Conservation (phyloP, 306 rosid species). For the Ziziphus jujuba region DNA sequence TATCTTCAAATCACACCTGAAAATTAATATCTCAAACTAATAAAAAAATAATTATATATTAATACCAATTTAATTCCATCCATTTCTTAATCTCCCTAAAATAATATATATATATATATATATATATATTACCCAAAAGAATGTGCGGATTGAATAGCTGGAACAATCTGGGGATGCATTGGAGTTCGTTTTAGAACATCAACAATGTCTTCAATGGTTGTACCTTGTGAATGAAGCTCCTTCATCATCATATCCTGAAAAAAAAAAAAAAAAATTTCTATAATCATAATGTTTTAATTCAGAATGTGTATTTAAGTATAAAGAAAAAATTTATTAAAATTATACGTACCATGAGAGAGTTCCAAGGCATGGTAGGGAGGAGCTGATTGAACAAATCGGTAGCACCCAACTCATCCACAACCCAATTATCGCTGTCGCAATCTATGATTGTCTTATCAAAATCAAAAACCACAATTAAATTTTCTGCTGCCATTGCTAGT, state of each 20-base stretch:
- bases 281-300: no score
- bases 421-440: slow-evolving; percentile 79
- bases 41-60: neutral
- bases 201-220: slow-evolving; percentile 6
- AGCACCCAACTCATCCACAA: slow-evolving; percentile 61
- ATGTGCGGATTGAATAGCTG: slow-evolving; percentile 17
- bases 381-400: slow-evolving; percentile 66
- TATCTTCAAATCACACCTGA: slow-evolving; percentile 78
- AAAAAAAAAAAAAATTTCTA: no score
- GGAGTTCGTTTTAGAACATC: slow-evolving; percentile 23
- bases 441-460: slow-evolving; percentile 84
- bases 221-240: slow-evolving; percentile 16
- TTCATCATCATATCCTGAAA: slow-evolving; percentile 13
- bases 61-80: neutral
- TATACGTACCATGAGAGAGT: slow-evolving; percentile 87
- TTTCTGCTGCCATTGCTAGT: no score
- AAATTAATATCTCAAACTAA: neutral
- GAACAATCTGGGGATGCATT: slow-evolving; percentile 14
- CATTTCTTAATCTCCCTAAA: neutral
- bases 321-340: no score
- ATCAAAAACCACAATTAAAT: slow-evolving; percentile 72
- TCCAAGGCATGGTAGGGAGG: slow-evolving; percentile 86
- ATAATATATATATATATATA: neutral
- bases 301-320: no score
- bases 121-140: slow-evolving; percentile 3